Percentiles rank a stretch among this genome's conserved stretches.
Evolutionary conservation across 202 grass and related monocot species (phyloP).

Genomic region (Bolboschoenoplectus hybrid): DNA sequence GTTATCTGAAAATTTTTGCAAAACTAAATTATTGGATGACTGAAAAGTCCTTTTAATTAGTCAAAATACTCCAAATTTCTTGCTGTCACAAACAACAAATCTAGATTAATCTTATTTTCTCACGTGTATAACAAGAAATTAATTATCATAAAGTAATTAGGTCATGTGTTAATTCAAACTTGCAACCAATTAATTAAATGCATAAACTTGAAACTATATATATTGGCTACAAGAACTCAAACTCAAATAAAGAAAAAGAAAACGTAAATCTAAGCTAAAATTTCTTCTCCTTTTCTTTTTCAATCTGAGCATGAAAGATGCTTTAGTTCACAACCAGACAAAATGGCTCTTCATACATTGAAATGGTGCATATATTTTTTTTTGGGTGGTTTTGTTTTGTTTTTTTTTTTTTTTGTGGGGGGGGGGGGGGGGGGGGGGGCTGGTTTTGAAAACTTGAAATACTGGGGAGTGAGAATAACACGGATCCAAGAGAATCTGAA

Average conservation of each 20-base stretch:
- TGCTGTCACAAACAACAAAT: not conserved
- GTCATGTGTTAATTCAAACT: not conserved
- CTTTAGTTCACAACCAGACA: not conserved
- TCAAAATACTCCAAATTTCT: not conserved
- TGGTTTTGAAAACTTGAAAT: not conserved
- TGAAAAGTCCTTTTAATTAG: not conserved
- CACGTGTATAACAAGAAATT: not conserved
- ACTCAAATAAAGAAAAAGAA: not conserved
- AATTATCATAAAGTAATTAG: not conserved
- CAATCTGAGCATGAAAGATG: not conserved
- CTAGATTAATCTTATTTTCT: not conserved
- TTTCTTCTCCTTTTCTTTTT: not conserved
- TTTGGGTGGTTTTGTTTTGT: no score
- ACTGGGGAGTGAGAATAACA: not conserved
- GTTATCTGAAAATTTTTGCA: not conserved
- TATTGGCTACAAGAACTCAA: not conserved
- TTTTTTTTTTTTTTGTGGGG: no score
- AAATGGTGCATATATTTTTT: not conserved
- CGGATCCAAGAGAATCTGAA: constrained; percentile 35
- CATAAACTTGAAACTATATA: not conserved
- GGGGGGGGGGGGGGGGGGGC: no score
- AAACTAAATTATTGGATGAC: not conserved
- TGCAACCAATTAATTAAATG: not conserved
- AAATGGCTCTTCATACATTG: constrained; percentile 5
- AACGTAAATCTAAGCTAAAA: not conserved